Evolutionary conservation across 805 yeast genomes (phyloP).

Genomic region (Cyberlindnera veronae): DNA sequence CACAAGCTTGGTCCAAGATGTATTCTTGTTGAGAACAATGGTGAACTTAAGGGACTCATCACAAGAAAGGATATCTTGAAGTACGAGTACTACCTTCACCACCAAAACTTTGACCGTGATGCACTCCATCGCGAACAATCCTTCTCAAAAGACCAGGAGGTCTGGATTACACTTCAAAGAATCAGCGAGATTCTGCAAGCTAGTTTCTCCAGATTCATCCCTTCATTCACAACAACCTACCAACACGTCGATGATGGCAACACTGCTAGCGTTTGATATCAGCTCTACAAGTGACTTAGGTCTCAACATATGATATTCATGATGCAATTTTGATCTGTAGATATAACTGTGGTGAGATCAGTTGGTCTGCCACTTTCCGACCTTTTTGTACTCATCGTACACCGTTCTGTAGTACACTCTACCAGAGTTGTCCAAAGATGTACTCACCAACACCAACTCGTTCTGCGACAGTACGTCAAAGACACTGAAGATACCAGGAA

Average conservation of each 20-base stretch:
- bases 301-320: background rate
- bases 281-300: too few species aligned
- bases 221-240: conserved; percentile 5
- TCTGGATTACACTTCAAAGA: conserved; percentile 15
- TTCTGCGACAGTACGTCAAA: conserved; percentile 66
- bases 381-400: conserved; percentile 68
- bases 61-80: conserved; percentile 81
- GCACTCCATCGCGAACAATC: conserved; percentile 13
- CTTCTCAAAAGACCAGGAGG: conserved; percentile 12
- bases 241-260: background rate
- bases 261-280: background rate
- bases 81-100: conserved; percentile 41
- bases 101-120: conserved; percentile 8
- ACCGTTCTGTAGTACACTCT: conserved; percentile 62
- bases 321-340: background rate
- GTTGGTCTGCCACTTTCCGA: conserved; percentile 66
- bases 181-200: conserved; percentile 7
- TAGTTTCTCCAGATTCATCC: conserved; percentile 2
- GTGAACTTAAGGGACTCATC: conserved; percentile 65
- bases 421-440: conserved; percentile 66
- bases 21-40: conserved; percentile 61
- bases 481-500: conserved; percentile 54
- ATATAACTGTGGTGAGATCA: too few species aligned
- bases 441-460: conserved; percentile 61
- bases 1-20: conserved; percentile 76